phyloP scores from a whole-genome alignment of 495 filamentous ascomycete species.

The Hypoxylon rickii region DNA sequence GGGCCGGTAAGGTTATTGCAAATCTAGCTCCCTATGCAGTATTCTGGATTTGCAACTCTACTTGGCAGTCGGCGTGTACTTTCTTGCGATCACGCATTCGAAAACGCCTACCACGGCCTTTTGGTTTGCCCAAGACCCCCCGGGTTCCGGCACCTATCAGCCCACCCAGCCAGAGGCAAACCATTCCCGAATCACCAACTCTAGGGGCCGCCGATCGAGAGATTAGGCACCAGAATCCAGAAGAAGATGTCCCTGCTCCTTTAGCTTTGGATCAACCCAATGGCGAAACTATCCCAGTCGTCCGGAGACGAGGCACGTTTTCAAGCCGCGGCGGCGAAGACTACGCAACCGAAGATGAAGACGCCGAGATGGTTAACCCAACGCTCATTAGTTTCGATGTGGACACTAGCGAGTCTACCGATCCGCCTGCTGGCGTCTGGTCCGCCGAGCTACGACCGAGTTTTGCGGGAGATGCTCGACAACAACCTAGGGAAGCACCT shows the following conservation, averaged over 20 bases:
- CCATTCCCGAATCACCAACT: slow-evolving; percentile 36
- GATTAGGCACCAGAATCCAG: slow-evolving; percentile 30
- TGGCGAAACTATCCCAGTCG: slow-evolving; percentile 34
- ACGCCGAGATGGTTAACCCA: slow-evolving; percentile 51
- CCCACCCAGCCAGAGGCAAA: slow-evolving; percentile 16
- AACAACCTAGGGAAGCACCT: slow-evolving; percentile 32
- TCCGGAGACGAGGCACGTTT: slow-evolving; percentile 41
- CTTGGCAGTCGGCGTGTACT: slow-evolving; percentile 23
- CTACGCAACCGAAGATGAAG: slow-evolving; percentile 55
- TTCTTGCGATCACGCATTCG: slow-evolving; percentile 18
- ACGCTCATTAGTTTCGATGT: slow-evolving; percentile 64
- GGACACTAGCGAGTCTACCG: slow-evolving; percentile 52
- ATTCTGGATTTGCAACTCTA: slow-evolving; percentile 32
- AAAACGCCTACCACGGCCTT: slow-evolving; percentile 28
- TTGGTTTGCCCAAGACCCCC: not conserved
- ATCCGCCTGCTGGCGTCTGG: slow-evolving; percentile 52
- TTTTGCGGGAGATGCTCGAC: slow-evolving; percentile 32
- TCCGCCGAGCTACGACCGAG: slow-evolving; percentile 61
- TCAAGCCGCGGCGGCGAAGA: slow-evolving; percentile 42
- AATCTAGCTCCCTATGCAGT: slow-evolving; percentile 43
- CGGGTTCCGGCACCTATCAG: slow-evolving; percentile 1
- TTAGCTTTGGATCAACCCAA: slow-evolving; percentile 32
- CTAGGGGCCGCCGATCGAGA: slow-evolving; percentile 35
- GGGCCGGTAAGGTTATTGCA: slow-evolving; percentile 37
- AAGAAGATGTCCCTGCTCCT: slow-evolving; percentile 28